Conservation (phyloP, 2,329 filamentous ascomycete genomes). For the Penicillium aurantiogriseum region DNA sequence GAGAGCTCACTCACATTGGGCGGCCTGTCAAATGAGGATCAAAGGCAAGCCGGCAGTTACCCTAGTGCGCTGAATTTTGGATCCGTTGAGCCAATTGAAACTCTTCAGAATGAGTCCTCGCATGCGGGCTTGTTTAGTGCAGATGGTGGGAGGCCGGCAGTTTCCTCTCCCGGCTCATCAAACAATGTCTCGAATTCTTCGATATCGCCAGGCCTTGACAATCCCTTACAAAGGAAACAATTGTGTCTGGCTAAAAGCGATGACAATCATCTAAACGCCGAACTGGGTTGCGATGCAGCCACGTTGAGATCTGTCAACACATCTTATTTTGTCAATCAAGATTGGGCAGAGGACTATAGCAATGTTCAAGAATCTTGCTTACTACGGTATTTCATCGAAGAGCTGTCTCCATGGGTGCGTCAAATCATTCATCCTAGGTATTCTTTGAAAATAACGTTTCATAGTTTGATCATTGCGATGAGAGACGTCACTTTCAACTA, state of each 20-base stretch:
- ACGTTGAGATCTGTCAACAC: not conserved
- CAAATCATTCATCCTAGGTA: not conserved
- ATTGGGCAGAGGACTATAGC: not conserved
- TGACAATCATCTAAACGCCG: too few species aligned
- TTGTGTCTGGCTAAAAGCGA: too few species aligned
- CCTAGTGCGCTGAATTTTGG: not conserved
- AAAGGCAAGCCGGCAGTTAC: not conserved
- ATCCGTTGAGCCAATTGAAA: not conserved
- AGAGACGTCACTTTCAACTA: constrained; percentile 21
- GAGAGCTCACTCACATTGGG: not conserved
- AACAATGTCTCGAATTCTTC: not conserved
- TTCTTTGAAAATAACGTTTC: too few species aligned
- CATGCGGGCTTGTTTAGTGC: not conserved
- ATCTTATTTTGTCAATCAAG: not conserved
- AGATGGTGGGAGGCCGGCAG: not conserved
- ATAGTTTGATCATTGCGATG: constrained; percentile 7
- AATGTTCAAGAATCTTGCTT: constrained; percentile 22
- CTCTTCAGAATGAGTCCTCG: not conserved
- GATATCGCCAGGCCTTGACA: not conserved
- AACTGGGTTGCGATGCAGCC: not conserved
- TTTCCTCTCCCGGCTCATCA: not conserved
- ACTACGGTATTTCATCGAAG: constrained; percentile 26
- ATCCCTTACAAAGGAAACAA: not conserved
- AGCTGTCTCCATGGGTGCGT: constrained; percentile 27
- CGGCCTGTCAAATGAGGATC: not conserved